These are phyloP conservation scores for Ustilago curta DNA, from an alignment of 1,284 basidiomycete genomes.

Conservation along the genomic window DNA sequence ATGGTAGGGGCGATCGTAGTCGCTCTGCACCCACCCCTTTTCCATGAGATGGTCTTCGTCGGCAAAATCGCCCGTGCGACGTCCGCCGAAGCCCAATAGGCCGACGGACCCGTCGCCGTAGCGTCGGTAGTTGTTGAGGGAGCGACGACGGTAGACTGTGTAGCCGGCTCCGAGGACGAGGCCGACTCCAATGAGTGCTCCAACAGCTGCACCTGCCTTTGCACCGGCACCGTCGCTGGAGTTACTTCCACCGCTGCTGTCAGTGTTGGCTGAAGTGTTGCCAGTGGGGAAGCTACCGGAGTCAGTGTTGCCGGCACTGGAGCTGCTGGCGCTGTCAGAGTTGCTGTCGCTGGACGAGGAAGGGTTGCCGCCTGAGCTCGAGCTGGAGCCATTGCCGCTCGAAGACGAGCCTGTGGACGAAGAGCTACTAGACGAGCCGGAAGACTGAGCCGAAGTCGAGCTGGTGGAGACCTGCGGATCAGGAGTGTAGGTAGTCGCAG, in stretches of 20 bases:
- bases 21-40: constrained; percentile 34
- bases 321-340: constrained; percentile 1
- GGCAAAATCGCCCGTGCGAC: constrained; percentile 10
- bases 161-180: constrained; percentile 59
- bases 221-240: constrained; percentile 16
- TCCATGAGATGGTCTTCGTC: constrained; percentile 53
- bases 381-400: constrained; percentile 17
- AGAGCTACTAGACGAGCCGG: constrained; percentile 1
- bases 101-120: constrained; percentile 48
- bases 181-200: constrained; percentile 55
- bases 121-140: constrained; percentile 46
- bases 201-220: constrained; percentile 60
- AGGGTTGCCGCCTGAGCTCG: constrained; percentile 11
- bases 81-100: constrained; percentile 34
- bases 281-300: constrained; percentile 29
- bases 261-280: constrained; percentile 2
- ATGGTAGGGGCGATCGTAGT: constrained; percentile 40
- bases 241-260: not conserved
- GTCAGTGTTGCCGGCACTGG: constrained; percentile 4
- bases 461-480: constrained; percentile 39
- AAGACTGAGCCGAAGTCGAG: not conserved
- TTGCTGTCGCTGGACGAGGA: constrained; percentile 18
- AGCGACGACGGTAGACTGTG: constrained; percentile 43
- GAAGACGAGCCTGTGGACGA: not conserved
- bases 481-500: constrained; percentile 48